A percentile compares a stretch with the other conserved stretches of the same genome.
Conservation (phyloP, 768 basidiomycete species). For the Trametes cinnabarina region DNA sequence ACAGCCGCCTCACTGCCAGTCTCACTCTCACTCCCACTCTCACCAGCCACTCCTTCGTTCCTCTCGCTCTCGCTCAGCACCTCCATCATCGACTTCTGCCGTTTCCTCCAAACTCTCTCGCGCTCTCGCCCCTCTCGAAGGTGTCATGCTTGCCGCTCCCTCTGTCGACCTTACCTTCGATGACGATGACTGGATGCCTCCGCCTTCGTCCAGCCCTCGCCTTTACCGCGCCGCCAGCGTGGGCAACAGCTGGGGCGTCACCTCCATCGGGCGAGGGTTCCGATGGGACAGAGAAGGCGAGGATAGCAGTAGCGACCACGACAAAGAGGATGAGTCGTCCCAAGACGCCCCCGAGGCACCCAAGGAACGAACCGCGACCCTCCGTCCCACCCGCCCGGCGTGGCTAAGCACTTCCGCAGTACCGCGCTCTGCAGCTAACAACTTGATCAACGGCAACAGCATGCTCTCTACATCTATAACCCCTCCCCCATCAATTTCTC, state of each 20-base stretch:
- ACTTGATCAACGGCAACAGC: conserved; percentile 1
- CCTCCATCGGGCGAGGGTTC: conserved; percentile 80
- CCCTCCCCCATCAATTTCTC: conserved; percentile 7
- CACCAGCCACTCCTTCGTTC: conserved; percentile 21
- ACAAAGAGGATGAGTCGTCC: conserved; percentile 10
- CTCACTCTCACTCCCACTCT: background rate
- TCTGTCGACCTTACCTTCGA: conserved; percentile 63
- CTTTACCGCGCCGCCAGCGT: conserved; percentile 66
- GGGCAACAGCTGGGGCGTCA: conserved; percentile 81
- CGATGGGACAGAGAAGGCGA: conserved; percentile 57
- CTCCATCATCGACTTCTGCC: conserved; percentile 25
- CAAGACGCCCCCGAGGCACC: background rate
- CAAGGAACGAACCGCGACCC: conserved; percentile 6
- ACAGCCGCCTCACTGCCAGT: background rate
- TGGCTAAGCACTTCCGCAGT: conserved; percentile 23
- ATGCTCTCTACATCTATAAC: conserved; percentile 17
- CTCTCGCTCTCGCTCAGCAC: conserved; percentile 30
- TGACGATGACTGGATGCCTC: conserved; percentile 62
- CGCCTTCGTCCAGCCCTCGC: conserved; percentile 40
- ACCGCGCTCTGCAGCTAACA: conserved; percentile 14
- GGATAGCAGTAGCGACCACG: conserved; percentile 19
- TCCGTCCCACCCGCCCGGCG: conserved; percentile 17
- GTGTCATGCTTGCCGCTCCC: conserved; percentile 38
- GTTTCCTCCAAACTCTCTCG: background rate
- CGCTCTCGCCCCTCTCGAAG: conserved; percentile 20